These are phyloP conservation scores for Dipteronia sinensis DNA, from an alignment of 345 rosid species.

Conservation along the genomic window DNA sequence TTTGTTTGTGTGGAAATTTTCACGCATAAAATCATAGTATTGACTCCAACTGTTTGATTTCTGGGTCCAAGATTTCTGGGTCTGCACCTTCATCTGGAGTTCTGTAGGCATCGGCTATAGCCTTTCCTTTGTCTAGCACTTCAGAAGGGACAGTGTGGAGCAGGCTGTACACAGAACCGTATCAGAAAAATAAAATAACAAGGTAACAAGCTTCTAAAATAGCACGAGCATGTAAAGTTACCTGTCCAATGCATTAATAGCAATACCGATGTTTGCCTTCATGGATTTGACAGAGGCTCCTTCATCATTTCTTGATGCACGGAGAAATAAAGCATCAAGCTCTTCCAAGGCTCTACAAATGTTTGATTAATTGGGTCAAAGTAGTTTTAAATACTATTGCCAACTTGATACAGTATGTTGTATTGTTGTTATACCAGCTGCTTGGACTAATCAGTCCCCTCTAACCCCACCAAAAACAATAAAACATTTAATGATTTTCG, in stretches of 20 bases:
- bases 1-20: background rate
- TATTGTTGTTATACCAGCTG: too few species aligned
- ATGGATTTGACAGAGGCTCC: conserved; percentile 57
- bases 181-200: background rate
- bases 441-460: background rate
- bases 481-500: background rate
- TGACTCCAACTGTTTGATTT: conserved; percentile 64
- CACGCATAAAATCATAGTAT: conserved; percentile 41
- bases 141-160: conserved; percentile 72
- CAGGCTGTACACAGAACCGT: conserved; percentile 44
- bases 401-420: background rate
- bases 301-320: conserved; percentile 70
- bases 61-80: conserved; percentile 51
- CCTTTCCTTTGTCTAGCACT: conserved; percentile 65
- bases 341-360: conserved; percentile 69
- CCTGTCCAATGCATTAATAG: conserved; percentile 65
- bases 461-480: background rate
- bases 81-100: conserved; percentile 35
- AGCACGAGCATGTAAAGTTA: conserved; percentile 14
- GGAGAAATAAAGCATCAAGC: conserved; percentile 70
- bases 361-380: background rate
- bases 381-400: background rate
- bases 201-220: background rate
- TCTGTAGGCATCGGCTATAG: conserved; percentile 70
- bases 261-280: conserved; percentile 64